Percentiles rank a stretch among this genome's conserved stretches.
These are phyloP conservation scores for Kentomonas sorsogonicus DNA, from an alignment of 208 protist genomes.

Conservation along the genomic window DNA sequence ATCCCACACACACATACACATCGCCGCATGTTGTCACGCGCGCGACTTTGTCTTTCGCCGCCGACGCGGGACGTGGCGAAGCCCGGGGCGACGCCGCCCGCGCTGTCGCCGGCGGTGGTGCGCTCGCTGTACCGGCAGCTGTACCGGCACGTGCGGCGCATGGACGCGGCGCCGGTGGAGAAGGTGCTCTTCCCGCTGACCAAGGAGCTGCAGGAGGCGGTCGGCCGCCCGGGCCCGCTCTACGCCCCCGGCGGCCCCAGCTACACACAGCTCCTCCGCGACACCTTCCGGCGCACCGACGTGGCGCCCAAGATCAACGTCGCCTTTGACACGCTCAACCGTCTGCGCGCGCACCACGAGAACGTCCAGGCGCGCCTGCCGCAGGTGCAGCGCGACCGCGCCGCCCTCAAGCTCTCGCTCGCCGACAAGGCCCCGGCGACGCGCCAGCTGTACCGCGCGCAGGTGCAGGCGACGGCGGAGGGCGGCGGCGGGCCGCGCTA, in stretches of 20 bases:
- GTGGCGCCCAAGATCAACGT: constrained; percentile 38
- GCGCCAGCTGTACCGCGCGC: constrained; percentile 37
- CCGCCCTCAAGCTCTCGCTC: constrained; percentile 29
- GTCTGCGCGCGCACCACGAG: constrained; percentile 62
- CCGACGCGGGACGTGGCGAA: constrained; percentile 24
- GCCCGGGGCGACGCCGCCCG: constrained; percentile 23
- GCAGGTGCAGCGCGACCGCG: constrained; percentile 40
- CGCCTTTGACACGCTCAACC: constrained; percentile 69
- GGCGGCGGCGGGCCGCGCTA: too few species aligned
- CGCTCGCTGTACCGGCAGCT: constrained; percentile 70
- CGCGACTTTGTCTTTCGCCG: too few species aligned
- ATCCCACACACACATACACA: too few species aligned
- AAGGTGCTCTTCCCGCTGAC: constrained; percentile 72
- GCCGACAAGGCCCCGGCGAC: constrained; percentile 20
- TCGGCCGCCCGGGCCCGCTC: constrained; percentile 34
- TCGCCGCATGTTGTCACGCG: too few species aligned
- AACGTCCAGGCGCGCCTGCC: constrained; percentile 48
- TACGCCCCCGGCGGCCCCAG: constrained; percentile 45
- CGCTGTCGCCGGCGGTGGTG: constrained; percentile 50
- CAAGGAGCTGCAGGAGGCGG: constrained; percentile 52
- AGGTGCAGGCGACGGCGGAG: constrained; percentile 9
- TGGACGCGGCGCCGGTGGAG: constrained; percentile 56
- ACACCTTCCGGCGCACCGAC: constrained; percentile 39
- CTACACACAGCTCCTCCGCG: constrained; percentile 51
- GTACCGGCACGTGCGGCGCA: constrained; percentile 42